Conservation (phyloP, 192 early-diverging fungal species). For the Backusella morwellensis region DNA sequence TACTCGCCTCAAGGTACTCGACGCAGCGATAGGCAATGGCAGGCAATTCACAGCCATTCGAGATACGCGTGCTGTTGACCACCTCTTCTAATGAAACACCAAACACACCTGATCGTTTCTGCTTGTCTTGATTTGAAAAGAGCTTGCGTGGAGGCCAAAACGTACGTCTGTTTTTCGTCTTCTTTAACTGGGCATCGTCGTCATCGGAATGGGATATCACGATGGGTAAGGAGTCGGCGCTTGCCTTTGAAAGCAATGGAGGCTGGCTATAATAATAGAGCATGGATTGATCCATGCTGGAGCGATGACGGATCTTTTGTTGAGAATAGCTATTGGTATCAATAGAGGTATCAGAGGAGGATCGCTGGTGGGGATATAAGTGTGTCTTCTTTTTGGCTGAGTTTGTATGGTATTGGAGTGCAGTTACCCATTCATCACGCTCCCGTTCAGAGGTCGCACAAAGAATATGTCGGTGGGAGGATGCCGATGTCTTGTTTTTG, state of each 20-base stretch:
- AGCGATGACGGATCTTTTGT: not conserved
- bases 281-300: slow-evolving; percentile 1
- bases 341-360: not conserved
- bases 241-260: not conserved
- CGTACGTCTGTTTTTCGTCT: not conserved
- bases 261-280: not conserved
- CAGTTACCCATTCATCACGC: slow-evolving; percentile 88
- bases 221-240: not conserved
- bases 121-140: slow-evolving; percentile 12
- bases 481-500: slow-evolving; percentile 56
- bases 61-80: slow-evolving; percentile 65
- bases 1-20: slow-evolving; percentile 90
- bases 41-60: slow-evolving; percentile 79
- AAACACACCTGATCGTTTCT: slow-evolving; percentile 69
- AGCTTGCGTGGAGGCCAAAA: slow-evolving; percentile 7
- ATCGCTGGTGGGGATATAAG: not conserved
- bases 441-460: slow-evolving; percentile 88
- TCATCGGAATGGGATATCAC: not conserved
- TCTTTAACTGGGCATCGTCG: not conserved
- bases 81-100: slow-evolving; percentile 84
- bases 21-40: slow-evolving; percentile 94
- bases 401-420: slow-evolving; percentile 39
- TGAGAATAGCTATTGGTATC: not conserved
- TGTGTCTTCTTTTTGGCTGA: not conserved
- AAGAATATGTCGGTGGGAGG: slow-evolving; percentile 73